A percentile compares a stretch with the other conserved stretches of the same genome.
These are phyloP conservation scores for Xylariales sp. DNA, from an alignment of 2,329 filamentous ascomycete genomes.

Conservation along the genomic window DNA sequence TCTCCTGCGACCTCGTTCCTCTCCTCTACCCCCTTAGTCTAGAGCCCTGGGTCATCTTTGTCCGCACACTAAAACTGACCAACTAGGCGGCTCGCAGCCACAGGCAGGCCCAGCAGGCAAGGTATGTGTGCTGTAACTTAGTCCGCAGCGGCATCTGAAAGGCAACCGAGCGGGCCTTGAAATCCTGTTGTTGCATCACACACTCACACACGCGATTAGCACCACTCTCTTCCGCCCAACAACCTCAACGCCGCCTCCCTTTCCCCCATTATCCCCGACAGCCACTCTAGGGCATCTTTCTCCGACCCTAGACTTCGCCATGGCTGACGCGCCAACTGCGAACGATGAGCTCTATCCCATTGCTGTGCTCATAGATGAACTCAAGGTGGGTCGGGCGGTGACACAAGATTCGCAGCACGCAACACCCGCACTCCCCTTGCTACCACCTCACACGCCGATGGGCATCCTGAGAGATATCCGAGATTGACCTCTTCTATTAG, in stretches of 20 bases:
- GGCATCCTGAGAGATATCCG: no score
- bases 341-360: conserved; percentile 99
- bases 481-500: conserved; percentile 43
- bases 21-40: no score
- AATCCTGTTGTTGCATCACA: conserved; percentile 9
- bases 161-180: conserved; percentile 3
- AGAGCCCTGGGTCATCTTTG: no score
- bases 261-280: conserved; percentile 6
- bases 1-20: no score
- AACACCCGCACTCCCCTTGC: conserved; percentile 12
- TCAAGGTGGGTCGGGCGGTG: conserved; percentile 68
- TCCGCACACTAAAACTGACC: no score
- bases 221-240: conserved; percentile 9
- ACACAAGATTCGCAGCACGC: conserved; percentile 5
- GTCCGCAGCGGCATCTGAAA: no score
- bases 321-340: conserved; percentile 85
- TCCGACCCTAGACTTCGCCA: conserved; percentile 45
- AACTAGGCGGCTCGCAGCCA: no score
- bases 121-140: no score
- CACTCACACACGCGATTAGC: conserved; percentile 15
- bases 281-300: conserved; percentile 6
- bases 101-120: no score
- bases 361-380: conserved; percentile 98
- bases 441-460: conserved; percentile 5
- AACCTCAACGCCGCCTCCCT: conserved; percentile 3